A percentile compares a stretch with the other conserved stretches of the same genome.
Evolutionary conservation across 768 basidiomycete genomes (phyloP).

Genomic region (Tricholoma terreum): DNA sequence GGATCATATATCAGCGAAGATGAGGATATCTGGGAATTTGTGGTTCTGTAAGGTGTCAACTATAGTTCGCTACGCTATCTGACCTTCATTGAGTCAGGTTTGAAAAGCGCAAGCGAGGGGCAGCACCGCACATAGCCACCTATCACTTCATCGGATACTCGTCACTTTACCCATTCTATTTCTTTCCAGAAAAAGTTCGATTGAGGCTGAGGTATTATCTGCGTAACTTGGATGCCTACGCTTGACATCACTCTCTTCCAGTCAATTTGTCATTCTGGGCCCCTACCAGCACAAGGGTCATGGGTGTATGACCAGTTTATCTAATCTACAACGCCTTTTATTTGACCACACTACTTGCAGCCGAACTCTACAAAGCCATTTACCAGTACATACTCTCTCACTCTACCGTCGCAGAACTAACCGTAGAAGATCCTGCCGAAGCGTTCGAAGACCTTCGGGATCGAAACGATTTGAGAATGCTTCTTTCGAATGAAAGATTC

Average conservation of each 20-base stretch:
- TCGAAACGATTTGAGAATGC: conserved; percentile 81
- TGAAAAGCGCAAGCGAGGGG: conserved; percentile 72
- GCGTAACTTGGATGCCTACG: neutral
- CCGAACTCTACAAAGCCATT: conserved; percentile 82
- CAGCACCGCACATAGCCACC: conserved; percentile 44
- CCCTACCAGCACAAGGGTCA: conserved; percentile 89
- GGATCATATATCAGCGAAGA: conserved; percentile 94
- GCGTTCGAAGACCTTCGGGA: conserved; percentile 96
- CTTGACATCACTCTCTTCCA: conserved; percentile 24
- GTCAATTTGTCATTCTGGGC: conserved; percentile 91
- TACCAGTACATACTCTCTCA: conserved; percentile 71
- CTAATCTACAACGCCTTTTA: neutral
- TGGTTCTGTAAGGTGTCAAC: conserved; percentile 61
- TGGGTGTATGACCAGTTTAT: conserved; percentile 63
- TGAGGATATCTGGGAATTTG: conserved; percentile 93
- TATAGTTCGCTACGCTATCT: neutral
- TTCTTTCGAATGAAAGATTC: conserved; percentile 62
- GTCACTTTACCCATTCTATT: conserved; percentile 93
- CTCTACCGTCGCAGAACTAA: conserved; percentile 80
- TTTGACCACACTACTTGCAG: conserved; percentile 36
- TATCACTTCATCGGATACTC: conserved; percentile 97
- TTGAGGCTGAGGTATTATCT: conserved; percentile 71
- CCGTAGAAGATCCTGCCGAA: conserved; percentile 97
- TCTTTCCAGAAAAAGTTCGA: conserved; percentile 88
- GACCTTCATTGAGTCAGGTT: conserved; percentile 46